Base-by-base conservation (phyloP, 108 stramenopile genomes). In the Skeletonema tropicum region DNA sequence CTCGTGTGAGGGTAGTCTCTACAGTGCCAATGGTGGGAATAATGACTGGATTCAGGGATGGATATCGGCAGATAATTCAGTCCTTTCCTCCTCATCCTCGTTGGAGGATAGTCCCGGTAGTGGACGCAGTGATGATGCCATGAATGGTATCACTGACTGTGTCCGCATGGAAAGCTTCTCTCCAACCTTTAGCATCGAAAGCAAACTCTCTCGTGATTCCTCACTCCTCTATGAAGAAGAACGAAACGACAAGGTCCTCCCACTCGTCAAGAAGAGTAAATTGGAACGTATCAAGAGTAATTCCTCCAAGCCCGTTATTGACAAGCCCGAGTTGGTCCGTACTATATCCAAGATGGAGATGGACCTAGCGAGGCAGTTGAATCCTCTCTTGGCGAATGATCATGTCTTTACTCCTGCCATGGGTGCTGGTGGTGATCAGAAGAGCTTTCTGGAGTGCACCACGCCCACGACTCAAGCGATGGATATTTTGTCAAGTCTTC, bases 261-360 rank as follows among this genome's bases (percentile, higher is more conserved):
- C 72, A 12, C 63, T 80, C 17, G 29, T 41, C 25, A 62, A 70
- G 32, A 39, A 35, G 39, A 45, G 41, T 59, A 79, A 68, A 46
- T 29, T 79, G 13, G 71, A 79, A 23, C 70, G 73, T 26, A 80
- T 73, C 60, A 73, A 68, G 72, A 73, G 72, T 29, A 63, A 52
- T 29, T 58, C 63, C 6, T 67, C 64, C 9, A 71, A 68, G 60
- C 73, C 65, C 21, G 67, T 74, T 2, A 75, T 83, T 49, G 78
- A 79, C 49, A 79, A 80, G 64, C 83, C 85, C 31, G 68, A 68
- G 15, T 60, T 86, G 45, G 69, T 86, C 2, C 79, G 85, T 12
- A 86, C 85, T 13, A 86, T 86, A 25, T 73, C 70, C 57, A 76
- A 76, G 61, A 86, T 86, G 85, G 85, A 86, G 60, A 71, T 83